Percentiles rank a stretch among this genome's conserved stretches.
Conservation (phyloP, 306 rosid genomes). For the Sesbania bispinosa region DNA sequence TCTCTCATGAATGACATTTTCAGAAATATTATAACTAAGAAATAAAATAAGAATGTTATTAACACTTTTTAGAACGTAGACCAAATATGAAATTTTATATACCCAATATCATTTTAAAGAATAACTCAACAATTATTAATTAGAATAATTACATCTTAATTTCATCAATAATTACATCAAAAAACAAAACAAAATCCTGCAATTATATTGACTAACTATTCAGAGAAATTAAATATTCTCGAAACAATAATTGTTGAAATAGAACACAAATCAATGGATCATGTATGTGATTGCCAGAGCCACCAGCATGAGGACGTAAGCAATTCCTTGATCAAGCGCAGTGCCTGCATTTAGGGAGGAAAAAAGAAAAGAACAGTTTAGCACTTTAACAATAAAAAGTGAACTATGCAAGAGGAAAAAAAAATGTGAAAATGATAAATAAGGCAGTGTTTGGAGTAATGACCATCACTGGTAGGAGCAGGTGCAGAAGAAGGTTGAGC, state of each 20-base stretch:
- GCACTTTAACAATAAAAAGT: background rate
- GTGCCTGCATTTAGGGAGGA: slow-evolving; percentile 35
- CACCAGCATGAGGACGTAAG: slow-evolving; percentile 48
- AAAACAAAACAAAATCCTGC: background rate
- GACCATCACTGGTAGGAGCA: slow-evolving; percentile 48
- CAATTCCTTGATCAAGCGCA: slow-evolving; percentile 67
- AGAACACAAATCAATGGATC: slow-evolving; percentile 36
- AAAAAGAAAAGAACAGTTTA: background rate
- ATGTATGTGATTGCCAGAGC: slow-evolving; percentile 63
- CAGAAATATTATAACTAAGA: no score
- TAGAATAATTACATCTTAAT: background rate
- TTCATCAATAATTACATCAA: slow-evolving; percentile 15
- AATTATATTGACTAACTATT: background rate
- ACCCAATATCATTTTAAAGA: background rate
- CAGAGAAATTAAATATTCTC: slow-evolving; percentile 5
- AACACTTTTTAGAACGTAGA: background rate
- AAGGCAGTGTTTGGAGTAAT: background rate
- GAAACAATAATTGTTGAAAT: background rate
- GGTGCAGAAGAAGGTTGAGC: slow-evolving; percentile 43
- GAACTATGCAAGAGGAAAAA: background rate
- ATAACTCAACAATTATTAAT: background rate
- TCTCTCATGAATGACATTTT: no score
- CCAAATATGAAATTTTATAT: background rate
- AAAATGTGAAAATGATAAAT: background rate
- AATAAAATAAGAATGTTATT: no score